These are phyloP conservation scores for Talaromyces amestolkiae DNA, from an alignment of 2,329 filamentous ascomycete species.

Conservation along the genomic window DNA sequence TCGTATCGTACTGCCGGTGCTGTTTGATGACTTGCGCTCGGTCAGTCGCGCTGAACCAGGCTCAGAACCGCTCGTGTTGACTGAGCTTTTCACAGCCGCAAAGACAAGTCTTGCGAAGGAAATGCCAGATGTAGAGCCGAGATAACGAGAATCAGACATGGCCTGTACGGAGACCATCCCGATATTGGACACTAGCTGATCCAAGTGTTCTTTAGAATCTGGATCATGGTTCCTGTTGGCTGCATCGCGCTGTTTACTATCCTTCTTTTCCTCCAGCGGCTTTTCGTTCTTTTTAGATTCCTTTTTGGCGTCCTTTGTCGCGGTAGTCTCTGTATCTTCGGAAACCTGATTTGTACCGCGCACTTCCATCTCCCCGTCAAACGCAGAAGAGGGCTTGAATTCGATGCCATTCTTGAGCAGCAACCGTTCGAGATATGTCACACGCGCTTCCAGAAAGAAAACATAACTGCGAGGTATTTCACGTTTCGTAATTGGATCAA, in stretches of 20 bases:
- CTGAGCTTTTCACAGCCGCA: constrained; percentile 80
- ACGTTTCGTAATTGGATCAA: constrained; percentile 93
- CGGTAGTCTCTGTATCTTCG: constrained; percentile 17
- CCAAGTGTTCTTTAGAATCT: constrained; percentile 54
- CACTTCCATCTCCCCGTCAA: constrained; percentile 49
- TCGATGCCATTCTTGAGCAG: constrained; percentile 67
- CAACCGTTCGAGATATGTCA: constrained; percentile 77
- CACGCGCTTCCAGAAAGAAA: constrained; percentile 85
- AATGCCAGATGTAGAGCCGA: constrained; percentile 84
- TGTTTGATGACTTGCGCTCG: constrained; percentile 52
- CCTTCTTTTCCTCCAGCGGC: constrained; percentile 15
- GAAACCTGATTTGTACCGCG: constrained; percentile 31
- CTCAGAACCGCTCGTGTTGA: constrained; percentile 59
- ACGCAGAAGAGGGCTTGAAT: constrained; percentile 67
- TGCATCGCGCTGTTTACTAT: constrained; percentile 24
- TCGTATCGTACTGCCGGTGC: constrained; percentile 75
- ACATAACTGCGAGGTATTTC: constrained; percentile 93
- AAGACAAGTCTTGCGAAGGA: constrained; percentile 94
- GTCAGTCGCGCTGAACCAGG: constrained; percentile 61
- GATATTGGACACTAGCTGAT: constrained; percentile 67
- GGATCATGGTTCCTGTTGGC: constrained; percentile 51
- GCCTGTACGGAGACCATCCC: constrained; percentile 76
- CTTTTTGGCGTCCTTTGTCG: constrained; percentile 23
- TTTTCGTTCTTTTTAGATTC: constrained; percentile 24
- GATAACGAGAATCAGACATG: constrained; percentile 72